These are phyloP conservation scores for Xanthoconium separans DNA, from an alignment of 1,284 basidiomycete genomes.

Conservation along the genomic window DNA sequence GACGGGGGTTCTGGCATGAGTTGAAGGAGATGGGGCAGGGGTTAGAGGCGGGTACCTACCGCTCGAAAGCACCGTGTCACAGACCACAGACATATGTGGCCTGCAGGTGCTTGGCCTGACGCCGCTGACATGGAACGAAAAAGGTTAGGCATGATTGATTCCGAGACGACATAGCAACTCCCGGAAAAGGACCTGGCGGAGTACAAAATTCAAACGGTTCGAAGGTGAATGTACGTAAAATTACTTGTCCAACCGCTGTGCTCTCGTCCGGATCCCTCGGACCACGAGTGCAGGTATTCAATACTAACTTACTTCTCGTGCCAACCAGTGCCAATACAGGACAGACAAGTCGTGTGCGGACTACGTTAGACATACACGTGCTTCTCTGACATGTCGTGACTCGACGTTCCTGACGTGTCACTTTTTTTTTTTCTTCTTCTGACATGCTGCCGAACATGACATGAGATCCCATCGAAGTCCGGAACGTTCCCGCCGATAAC, in stretches of 20 bases:
- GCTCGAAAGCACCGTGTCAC: conserved; percentile 21
- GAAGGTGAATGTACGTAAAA: neutral
- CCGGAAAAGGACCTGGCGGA: conserved; percentile 24
- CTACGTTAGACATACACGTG: conserved; percentile 2
- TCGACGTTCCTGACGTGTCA: conserved; percentile 20
- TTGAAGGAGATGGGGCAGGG: conserved; percentile 7
- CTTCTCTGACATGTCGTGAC: neutral
- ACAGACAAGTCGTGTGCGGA: neutral
- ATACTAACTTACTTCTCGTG: neutral
- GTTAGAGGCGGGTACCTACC: conserved; percentile 19
- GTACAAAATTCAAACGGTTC: conserved; percentile 5
- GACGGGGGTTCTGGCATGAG: conserved; percentile 24
- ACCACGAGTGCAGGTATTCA: no score
- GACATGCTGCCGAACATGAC: conserved; percentile 15
- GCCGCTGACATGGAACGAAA: conserved; percentile 34
- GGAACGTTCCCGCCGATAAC: conserved; percentile 6
- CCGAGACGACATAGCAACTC: conserved; percentile 33
- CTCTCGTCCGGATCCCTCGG: neutral
- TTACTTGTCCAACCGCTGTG: neutral
- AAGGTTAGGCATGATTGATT: conserved; percentile 16
- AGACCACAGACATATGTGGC: conserved; percentile 32
- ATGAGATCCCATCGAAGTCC: conserved; percentile 19
- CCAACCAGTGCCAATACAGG: neutral
- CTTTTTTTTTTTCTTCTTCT: conserved; percentile 18
- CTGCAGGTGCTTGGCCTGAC: conserved; percentile 20